Evolutionary conservation across 352 stramenopile genomes (phyloP), one percentile per base, ranked within the genome.

Genomic region (Phytophthora cactorum): DNA sequence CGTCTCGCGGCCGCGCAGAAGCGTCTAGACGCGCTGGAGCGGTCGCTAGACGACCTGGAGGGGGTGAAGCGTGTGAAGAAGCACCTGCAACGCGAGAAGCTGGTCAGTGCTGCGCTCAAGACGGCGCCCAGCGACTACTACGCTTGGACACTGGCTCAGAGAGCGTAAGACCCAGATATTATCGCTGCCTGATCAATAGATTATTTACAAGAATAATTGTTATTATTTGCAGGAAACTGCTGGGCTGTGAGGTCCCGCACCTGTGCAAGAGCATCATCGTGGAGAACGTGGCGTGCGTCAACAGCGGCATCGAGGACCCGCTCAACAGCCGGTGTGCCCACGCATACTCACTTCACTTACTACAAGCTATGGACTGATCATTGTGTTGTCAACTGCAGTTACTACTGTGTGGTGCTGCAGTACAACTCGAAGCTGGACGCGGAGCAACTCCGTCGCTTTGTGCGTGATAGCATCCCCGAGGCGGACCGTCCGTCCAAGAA

Each of bases 221-320:
- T 22, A 22, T 22, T 44, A 11, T 1, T 27, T 22, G 29, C 53
- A 93, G 86, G n/a, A 61, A 72, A 39, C 80, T 94, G 44, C 69
- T 97, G 22, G 63, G 82, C 12, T 93, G 86, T 62, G 60, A 68
- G 11, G 72, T 84, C 27, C 72, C 79, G 41, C 89, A 97, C 53
- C 68, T 97, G 31, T 97, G 89, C 75, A 97, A 97, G 74, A 96
- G 85, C 62, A 97, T 97, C 60, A 85, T 97, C 57, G 86, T 97
- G 31, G 86, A 97, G 63, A 97, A 97, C 72, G 89, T 86, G 51
- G 77, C 86, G 56, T 95, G 81, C 63, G 76, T 79, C 29, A 88
- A 88, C 66, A 68, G 52, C 27, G 75, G 77, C 22, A 65, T 79
- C 1, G 75, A 89, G 32, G 81, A 93, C 46, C 70, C 81, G 5